Percentiles rank a stretch among this genome's conserved stretches.
Conservation (phyloP, 2,329 filamentous ascomycete species). For the Xylariomycetidae sp. region DNA sequence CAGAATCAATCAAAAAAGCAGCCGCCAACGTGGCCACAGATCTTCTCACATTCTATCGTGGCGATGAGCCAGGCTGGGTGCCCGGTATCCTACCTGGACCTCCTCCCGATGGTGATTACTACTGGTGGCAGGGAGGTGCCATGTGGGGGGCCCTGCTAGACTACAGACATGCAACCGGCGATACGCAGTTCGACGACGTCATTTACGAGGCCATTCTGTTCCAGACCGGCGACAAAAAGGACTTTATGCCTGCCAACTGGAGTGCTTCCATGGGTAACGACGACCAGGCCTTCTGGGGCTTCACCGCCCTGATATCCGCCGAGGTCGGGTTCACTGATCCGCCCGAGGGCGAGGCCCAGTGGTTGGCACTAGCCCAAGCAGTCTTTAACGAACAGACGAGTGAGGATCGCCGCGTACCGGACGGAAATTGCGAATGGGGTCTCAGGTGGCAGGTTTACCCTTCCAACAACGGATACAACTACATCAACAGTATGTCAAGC, state of each 20-base stretch:
- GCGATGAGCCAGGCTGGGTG: slow-evolving; percentile 45
- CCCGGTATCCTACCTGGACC: slow-evolving; percentile 56
- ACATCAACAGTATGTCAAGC: slow-evolving; percentile 58
- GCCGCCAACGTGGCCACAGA: slow-evolving; percentile 46
- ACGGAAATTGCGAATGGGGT: slow-evolving; percentile 60
- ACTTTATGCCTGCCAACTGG: slow-evolving; percentile 59
- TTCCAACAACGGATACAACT: slow-evolving; percentile 70
- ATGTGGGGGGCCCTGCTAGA: slow-evolving; percentile 66
- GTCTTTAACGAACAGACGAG: slow-evolving; percentile 61
- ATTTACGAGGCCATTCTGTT: slow-evolving; percentile 52
- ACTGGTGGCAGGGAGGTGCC: slow-evolving; percentile 71
- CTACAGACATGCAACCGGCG: slow-evolving; percentile 66
- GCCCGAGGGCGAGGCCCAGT: slow-evolving; percentile 47
- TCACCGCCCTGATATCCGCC: slow-evolving; percentile 63
- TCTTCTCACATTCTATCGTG: slow-evolving; percentile 46
- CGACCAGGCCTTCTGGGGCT: slow-evolving; percentile 67
- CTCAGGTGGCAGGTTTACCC: slow-evolving; percentile 74
- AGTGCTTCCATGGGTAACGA: slow-evolving; percentile 61
- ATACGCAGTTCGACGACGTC: slow-evolving; percentile 57
- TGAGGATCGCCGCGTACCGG: slow-evolving; percentile 55
- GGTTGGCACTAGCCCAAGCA: slow-evolving; percentile 63
- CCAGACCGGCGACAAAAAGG: slow-evolving; percentile 50
- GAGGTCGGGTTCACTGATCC: slow-evolving; percentile 61
- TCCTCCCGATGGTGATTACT: slow-evolving; percentile 53
- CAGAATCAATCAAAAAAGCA: slow-evolving; percentile 42